Conservation (phyloP, 768 basidiomycete species). For the Trametes elegans region DNA sequence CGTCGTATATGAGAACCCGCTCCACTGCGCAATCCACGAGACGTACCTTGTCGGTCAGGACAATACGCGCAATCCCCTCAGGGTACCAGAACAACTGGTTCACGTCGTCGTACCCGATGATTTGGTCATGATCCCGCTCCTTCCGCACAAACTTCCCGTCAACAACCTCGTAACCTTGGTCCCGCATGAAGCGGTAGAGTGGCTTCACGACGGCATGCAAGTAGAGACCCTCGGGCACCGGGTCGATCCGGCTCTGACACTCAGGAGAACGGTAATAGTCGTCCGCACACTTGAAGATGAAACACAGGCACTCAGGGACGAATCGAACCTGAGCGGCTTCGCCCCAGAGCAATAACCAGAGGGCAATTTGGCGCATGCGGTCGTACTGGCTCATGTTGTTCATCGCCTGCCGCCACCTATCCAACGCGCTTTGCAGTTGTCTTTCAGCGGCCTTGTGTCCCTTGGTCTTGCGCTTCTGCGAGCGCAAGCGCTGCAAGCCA, state of each 20-base stretch:
- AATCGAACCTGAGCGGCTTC: slow-evolving; percentile 98
- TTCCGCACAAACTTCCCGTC: slow-evolving; percentile 93
- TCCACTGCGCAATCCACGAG: not conserved
- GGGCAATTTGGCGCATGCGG: slow-evolving; percentile 91
- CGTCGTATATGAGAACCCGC: not conserved
- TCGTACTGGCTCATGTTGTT: slow-evolving; percentile 99
- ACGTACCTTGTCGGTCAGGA: slow-evolving; percentile 80
- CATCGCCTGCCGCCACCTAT: slow-evolving; percentile 97
- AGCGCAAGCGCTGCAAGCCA: slow-evolving; percentile 80
- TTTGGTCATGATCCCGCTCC: slow-evolving; percentile 89
- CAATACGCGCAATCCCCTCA: slow-evolving; percentile 93
- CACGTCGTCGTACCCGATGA: slow-evolving; percentile 98
- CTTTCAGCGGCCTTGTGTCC: slow-evolving; percentile 59
- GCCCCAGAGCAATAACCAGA: slow-evolving; percentile 96
- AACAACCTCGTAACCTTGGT: slow-evolving; percentile 95
- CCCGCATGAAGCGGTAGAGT: slow-evolving; percentile 92
- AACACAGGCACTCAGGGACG: slow-evolving; percentile 94
- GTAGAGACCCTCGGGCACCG: slow-evolving; percentile 95
- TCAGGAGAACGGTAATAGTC: slow-evolving; percentile 99
- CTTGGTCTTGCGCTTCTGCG: slow-evolving; percentile 51
- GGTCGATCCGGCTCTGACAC: slow-evolving; percentile 88
- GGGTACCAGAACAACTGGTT: slow-evolving; percentile 99
- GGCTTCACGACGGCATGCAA: slow-evolving; percentile 89
- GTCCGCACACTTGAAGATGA: slow-evolving; percentile 99
- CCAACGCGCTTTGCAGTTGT: slow-evolving; percentile 78